Evolutionary conservation across 352 stramenopile genomes (phyloP), one percentile per base, ranked within the genome.

Genomic region (Pythium phragmiticola): DNA sequence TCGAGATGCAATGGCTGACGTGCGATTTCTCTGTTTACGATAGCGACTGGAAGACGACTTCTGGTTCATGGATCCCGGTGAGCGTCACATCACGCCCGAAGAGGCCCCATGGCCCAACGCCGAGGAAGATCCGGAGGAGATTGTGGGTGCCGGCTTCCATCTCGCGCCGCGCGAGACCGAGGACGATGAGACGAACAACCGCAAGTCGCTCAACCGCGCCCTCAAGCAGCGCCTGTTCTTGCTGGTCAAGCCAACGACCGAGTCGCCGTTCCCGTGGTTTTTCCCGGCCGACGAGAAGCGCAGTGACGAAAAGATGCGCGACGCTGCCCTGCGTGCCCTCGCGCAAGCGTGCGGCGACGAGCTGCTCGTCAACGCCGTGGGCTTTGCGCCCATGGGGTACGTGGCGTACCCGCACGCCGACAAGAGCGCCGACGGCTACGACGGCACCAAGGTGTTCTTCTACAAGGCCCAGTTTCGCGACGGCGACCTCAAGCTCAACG

Each of bases 371-470:
- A 79, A 70, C 16, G 75, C 85, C 0, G 73, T 92, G 59, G 83
- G 85, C 42, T 90, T 89, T 19, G 80, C 75, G n/a, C 85, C 85
- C 12, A 89, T 90, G 48, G 85, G 85, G 42, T 84, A 92, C 73
- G 72, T 94, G 30, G 63, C 79, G 66, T 88, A 89, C 69, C 49
- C 78, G 64, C 83, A 94, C 74, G 74, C 78, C 28, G 65, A 87
- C 36, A 36, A 49, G 41, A 13, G 11, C 34, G 51, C 57, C 66
- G 54, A 65, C 52, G 87, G 60, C 60, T 67, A 80, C 52, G 78
- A 92, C 55, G 85, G 85, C 63, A 94, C 85, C 42, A 94, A 94
- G 66, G 73, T 94, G 39, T 94, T 94, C 60, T 92, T 92, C 63
- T 94, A 92, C 78, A 94, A 94, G 72, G 82, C 85, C 28, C 82